Evolutionary conservation across 805 yeast genomes (phyloP).

Genomic region (Pichia phayaonensis): DNA sequence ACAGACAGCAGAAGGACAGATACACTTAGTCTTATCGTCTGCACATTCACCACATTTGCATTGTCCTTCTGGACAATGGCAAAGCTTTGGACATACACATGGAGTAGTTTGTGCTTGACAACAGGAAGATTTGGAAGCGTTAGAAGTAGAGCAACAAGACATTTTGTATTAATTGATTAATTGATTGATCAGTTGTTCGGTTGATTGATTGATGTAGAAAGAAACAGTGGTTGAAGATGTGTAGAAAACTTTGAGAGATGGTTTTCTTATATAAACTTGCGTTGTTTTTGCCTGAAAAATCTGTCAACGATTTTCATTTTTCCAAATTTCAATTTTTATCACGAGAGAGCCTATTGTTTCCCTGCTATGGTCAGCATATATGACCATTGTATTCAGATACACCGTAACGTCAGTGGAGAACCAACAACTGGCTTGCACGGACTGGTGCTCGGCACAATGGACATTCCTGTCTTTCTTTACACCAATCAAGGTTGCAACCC

Average conservation of each 20-base stretch:
- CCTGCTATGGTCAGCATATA: no score
- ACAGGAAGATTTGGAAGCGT: background rate
- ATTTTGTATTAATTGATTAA: background rate
- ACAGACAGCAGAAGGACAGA: conserved; percentile 8
- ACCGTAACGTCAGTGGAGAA: no score
- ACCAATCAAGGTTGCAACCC: conserved; percentile 86
- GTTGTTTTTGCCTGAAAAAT: background rate
- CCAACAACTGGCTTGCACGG: conserved; percentile 53
- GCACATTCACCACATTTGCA: conserved; percentile 7
- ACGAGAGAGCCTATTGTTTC: background rate
- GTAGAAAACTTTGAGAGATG: background rate
- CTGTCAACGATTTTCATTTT: background rate
- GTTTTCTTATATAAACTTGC: background rate
- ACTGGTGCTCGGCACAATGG: conserved; percentile 80
- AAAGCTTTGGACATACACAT: conserved; percentile 6
- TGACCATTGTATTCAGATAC: no score
- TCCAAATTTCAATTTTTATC: background rate
- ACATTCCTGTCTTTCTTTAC: conserved; percentile 79
- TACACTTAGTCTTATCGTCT: conserved; percentile 4
- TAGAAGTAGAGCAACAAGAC: background rate
- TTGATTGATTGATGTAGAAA: background rate
- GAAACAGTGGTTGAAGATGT: background rate
- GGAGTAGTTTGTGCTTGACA: background rate
- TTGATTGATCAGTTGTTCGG: no score
- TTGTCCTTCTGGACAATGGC: conserved; percentile 6